Evolutionary conservation across 768 basidiomycete species (phyloP).

Genomic region (Lentinula detonsa): DNA sequence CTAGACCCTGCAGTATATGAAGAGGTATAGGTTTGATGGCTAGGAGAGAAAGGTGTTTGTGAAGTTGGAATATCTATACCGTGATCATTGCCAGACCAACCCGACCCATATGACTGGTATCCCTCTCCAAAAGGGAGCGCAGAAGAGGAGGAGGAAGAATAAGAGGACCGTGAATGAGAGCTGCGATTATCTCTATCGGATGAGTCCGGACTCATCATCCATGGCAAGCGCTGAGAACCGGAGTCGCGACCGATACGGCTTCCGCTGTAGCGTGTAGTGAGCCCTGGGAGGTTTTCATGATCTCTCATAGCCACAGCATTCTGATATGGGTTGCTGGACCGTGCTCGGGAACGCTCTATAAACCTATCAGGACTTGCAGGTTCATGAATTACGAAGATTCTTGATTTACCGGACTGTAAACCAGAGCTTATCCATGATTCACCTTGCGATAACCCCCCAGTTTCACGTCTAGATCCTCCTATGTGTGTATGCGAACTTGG

Average conservation of each 20-base stretch:
- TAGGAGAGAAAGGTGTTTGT: neutral
- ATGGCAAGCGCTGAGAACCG: constrained; percentile 29
- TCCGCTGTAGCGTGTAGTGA: constrained; percentile 7
- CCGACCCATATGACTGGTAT: constrained; percentile 35
- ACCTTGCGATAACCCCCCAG: neutral
- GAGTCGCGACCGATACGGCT: constrained; percentile 15
- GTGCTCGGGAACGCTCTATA: constrained; percentile 29
- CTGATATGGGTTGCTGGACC: constrained; percentile 30
- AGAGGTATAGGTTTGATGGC: neutral
- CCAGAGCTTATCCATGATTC: neutral
- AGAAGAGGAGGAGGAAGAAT: constrained; percentile 20
- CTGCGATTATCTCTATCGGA: constrained; percentile 26
- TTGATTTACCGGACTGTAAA: neutral
- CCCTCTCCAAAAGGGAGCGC: constrained; percentile 13
- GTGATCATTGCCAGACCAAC: constrained; percentile 22
- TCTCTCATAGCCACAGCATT: constrained; percentile 11
- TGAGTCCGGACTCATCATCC: constrained; percentile 9
- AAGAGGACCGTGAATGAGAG: constrained; percentile 23
- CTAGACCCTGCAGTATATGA: neutral
- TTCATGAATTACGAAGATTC: neutral
- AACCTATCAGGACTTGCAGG: neutral
- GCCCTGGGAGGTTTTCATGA: constrained; percentile 5
- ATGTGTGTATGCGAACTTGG: neutral
- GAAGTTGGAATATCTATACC: neutral
- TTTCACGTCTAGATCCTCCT: constrained; percentile 2